Base-by-base conservation (phyloP, 129 eudicot species). In the Saposhnikovia divaricata region DNA sequence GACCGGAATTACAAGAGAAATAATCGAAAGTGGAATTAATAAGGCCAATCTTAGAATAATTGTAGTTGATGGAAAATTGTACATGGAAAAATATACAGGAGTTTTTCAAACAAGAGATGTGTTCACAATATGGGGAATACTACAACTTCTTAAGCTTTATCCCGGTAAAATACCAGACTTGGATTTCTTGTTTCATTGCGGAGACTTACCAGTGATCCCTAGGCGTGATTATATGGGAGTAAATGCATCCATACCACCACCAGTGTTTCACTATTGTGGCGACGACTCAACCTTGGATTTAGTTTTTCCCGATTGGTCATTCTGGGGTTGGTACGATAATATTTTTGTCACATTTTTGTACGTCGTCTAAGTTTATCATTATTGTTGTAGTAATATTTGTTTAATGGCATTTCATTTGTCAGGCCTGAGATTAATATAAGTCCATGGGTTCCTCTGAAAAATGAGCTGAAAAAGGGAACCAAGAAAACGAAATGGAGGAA, bases 231-330 rank as follows among this genome's bases (percentile, higher is more conserved):
- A 77, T 38, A 75, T 43, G 1, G 63, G 84, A 28, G 82, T 47
- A 23, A 77, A 89, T 72, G 86, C 86, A 3, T 59, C 78, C 9
- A 18, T 76, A 28, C 83, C 84, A 19, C 90, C 93, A 7, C 89
- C 90, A 5, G 14, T 85, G 77, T 87, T 89, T 80, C 93, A 89
- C 74, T 89, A 89, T 77, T 89, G 93, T 77, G 84, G 83, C 42
- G 93, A 89, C 75, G 87, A 89, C 70, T 47, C 79, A 18, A 79
- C 89, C 80, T 43, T 89, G 21, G 93, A 89, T 53, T 83, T 89
- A 76, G 87, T 82, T 55, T 89, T 89, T 40, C 93, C 93, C 1
- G 93, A 89, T 78, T 88, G 92, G 92, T 89, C 92, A 4, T 89
- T 86, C 55, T 89, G 92, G 90, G 92, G 92, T 15, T 89, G 93